phyloP scores from a whole-genome alignment of 306 rosid genomes.

The Medicago truncatula region MtrunA17r5.0-ANR NC_053047.1:38650501-38651000 shows the following conservation, averaged over 20 bases:
- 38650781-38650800: slow-evolving; percentile 78
- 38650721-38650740: not conserved
- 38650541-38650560: not conserved
- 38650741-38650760: not conserved
- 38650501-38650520: too few species aligned
- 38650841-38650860: slow-evolving; percentile 50
- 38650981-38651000: not conserved
- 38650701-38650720: slow-evolving; percentile 9
- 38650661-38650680: slow-evolving; percentile 62
- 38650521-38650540: too few species aligned
- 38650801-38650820: too few species aligned
- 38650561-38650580: not conserved
- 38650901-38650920: not conserved
- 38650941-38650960: not conserved
- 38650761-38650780: not conserved
- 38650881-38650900: slow-evolving; percentile 59
- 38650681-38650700: slow-evolving; percentile 79
- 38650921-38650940: slow-evolving; percentile 1
- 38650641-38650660: slow-evolving; percentile 81
- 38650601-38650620: slow-evolving; percentile 8
- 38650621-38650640: slow-evolving; percentile 85
- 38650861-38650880: slow-evolving; percentile 55
- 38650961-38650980: not conserved
- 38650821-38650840: slow-evolving; percentile 51
- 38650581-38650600: not conserved